phyloP scores from a whole-genome alignment of 2,329 filamentous ascomycete genomes.

The Penicillium sp. region DNA sequence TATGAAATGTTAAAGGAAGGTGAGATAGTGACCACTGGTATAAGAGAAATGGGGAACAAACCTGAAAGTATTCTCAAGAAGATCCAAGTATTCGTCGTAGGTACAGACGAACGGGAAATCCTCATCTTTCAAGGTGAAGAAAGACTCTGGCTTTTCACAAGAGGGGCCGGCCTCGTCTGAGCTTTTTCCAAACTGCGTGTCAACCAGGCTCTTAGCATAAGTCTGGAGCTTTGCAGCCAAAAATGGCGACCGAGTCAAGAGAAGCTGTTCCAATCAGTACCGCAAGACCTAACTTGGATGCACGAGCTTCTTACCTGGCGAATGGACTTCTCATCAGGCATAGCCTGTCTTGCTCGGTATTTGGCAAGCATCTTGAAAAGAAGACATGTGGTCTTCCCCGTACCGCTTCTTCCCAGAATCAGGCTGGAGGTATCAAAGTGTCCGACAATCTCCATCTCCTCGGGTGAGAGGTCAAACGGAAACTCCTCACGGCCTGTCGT shows the following conservation, averaged over 20 bases:
- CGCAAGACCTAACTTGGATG: neutral
- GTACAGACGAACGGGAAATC: conserved; percentile 31
- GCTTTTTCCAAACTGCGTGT: conserved; percentile 10
- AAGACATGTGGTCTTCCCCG: conserved; percentile 32
- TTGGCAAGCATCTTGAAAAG: conserved; percentile 28
- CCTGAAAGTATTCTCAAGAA: conserved; percentile 20
- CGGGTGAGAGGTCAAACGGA: conserved; percentile 29
- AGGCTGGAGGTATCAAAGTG: conserved; percentile 24
- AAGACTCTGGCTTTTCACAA: conserved; percentile 5
- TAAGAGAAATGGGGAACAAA: neutral
- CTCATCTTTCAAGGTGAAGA: conserved; percentile 18
- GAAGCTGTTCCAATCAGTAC: conserved; percentile 15
- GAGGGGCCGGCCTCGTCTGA: neutral
- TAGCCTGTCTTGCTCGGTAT: conserved; percentile 15
- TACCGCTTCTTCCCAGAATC: conserved; percentile 31
- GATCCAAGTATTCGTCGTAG: conserved; percentile 24
- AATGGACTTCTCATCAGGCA: conserved; percentile 5
- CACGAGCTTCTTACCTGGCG: conserved; percentile 13
- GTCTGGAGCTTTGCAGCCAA: conserved; percentile 26
- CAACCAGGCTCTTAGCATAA: conserved; percentile 24
- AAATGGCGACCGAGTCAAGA: conserved; percentile 28
- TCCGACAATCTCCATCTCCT: conserved; percentile 25
- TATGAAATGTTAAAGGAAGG: conserved; percentile 2
- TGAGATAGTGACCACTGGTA: neutral
- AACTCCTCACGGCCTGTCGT: conserved; percentile 22